A percentile compares a stretch with the other conserved stretches of the same genome.
Evolutionary conservation across 257 asterid genomes (phyloP).

Genomic region (Craterostigma plantagineum): DNA sequence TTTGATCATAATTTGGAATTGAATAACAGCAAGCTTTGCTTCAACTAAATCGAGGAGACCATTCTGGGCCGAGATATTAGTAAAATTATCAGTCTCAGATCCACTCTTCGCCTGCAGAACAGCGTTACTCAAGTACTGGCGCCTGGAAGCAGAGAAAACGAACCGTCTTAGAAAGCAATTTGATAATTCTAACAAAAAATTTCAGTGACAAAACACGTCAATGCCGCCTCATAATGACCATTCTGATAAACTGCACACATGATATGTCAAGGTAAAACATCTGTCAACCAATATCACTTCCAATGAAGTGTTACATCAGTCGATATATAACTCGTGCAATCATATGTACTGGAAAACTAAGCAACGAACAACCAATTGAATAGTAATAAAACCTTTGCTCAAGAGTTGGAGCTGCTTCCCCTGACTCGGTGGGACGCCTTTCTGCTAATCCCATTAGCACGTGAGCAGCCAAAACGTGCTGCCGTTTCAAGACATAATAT

Average conservation of each 20-base stretch:
- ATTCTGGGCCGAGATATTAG: slow-evolving; percentile 44
- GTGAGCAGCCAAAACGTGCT: slow-evolving; percentile 90
- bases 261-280: too few species aligned
- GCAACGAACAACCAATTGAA: slow-evolving; percentile 2
- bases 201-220: too few species aligned
- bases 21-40: slow-evolving; percentile 93
- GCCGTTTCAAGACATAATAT: slow-evolving; percentile 77
- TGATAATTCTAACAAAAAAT: neutral
- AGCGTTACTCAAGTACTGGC: slow-evolving; percentile 91
- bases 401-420: slow-evolving; percentile 47
- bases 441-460: slow-evolving; percentile 85
- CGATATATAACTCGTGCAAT: too few species aligned
- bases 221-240: too few species aligned
- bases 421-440: slow-evolving; percentile 62
- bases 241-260: too few species aligned
- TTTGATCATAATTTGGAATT: slow-evolving; percentile 83
- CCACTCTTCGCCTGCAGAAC: slow-evolving; percentile 98
- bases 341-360: neutral
- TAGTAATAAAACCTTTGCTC: slow-evolving; percentile 60
- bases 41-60: slow-evolving; percentile 94
- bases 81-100: slow-evolving; percentile 35
- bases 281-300: too few species aligned
- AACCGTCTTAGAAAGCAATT: slow-evolving; percentile 9
- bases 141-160: slow-evolving; percentile 43
- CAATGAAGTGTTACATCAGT: too few species aligned